These are phyloP conservation scores for Thielaviopsis punctulata DNA, from an alignment of 2,329 filamentous ascomycete genomes.

Conservation along the genomic window DNA sequence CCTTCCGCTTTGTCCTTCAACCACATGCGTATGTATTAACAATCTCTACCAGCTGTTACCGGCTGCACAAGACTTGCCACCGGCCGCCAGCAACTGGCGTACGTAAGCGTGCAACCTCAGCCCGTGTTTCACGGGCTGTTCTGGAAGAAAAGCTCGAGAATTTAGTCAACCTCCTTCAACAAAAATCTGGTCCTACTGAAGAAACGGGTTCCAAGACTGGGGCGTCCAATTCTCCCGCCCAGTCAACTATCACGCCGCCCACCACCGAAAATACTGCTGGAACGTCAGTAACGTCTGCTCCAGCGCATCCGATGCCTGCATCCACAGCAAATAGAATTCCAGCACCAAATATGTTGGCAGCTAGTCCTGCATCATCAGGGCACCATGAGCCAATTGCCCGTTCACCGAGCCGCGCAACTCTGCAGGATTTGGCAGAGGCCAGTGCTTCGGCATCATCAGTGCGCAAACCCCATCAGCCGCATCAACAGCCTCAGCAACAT, in stretches of 20 bases:
- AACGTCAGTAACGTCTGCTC: neutral
- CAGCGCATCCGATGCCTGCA: neutral
- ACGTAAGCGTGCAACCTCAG: slow-evolving; percentile 4
- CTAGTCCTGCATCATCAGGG: neutral
- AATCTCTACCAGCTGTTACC: slow-evolving; percentile 19
- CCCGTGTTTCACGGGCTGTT: slow-evolving; percentile 9
- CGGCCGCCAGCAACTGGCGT: slow-evolving; percentile 12
- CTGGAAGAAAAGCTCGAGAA: slow-evolving; percentile 18
- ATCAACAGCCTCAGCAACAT: neutral
- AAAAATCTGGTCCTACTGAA: slow-evolving; percentile 2
- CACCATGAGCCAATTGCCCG: neutral
- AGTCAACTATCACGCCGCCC: neutral
- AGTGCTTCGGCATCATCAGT: slow-evolving; percentile 8
- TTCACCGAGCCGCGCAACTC: slow-evolving; percentile 6
- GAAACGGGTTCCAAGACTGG: neutral
- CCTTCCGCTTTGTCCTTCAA: neutral
- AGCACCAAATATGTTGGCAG: neutral
- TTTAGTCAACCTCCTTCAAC: slow-evolving; percentile 17
- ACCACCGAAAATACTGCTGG: neutral
- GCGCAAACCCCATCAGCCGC: neutral
- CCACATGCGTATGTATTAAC: neutral
- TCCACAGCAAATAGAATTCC: neutral
- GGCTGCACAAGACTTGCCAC: slow-evolving; percentile 24
- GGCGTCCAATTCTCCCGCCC: too few species aligned
- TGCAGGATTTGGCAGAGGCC: slow-evolving; percentile 10